These are phyloP conservation scores for Hyparrhenia diplandra DNA, from an alignment of 176 grass and related monocot genomes.

Conservation along the genomic window DNA sequence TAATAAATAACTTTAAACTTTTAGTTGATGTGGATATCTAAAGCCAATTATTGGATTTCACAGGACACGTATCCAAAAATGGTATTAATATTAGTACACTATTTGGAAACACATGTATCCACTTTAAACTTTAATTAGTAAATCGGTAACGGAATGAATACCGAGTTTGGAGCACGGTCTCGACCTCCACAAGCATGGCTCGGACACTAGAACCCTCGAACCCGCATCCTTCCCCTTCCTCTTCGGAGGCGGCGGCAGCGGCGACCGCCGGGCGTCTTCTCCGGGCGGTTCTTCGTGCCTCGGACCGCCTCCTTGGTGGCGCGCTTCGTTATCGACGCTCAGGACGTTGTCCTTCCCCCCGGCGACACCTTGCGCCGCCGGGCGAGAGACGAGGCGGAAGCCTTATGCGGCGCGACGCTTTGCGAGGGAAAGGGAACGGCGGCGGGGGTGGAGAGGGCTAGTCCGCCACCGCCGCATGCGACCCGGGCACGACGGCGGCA, in stretches of 20 bases:
- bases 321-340: slow-evolving; percentile 82
- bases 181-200: slow-evolving; percentile 86
- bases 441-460: neutral
- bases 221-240: slow-evolving; percentile 37
- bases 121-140: neutral
- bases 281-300: slow-evolving; percentile 9
- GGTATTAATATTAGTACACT: neutral
- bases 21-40: neutral
- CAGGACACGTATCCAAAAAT: neutral
- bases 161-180: slow-evolving; percentile 91
- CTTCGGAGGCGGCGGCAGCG: slow-evolving; percentile 11
- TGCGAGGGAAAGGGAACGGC: neutral
- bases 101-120: neutral
- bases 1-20: neutral
- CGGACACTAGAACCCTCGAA: slow-evolving; percentile 67
- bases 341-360: slow-evolving; percentile 80
- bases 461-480: slow-evolving; percentile 41
- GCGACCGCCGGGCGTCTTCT: slow-evolving; percentile 24
- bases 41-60: neutral
- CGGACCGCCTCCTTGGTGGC: slow-evolving; percentile 21
- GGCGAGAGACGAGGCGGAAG: slow-evolving; percentile 14
- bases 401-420: neutral
- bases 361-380: slow-evolving; percentile 28
- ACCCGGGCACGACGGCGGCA: slow-evolving; percentile 66
- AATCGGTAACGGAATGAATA: neutral